Evolutionary conservation across 1,139 yeast genomes (phyloP), one percentile per base, ranked within the genome.

Genomic region (Pichia sorboxylosa): DNA sequence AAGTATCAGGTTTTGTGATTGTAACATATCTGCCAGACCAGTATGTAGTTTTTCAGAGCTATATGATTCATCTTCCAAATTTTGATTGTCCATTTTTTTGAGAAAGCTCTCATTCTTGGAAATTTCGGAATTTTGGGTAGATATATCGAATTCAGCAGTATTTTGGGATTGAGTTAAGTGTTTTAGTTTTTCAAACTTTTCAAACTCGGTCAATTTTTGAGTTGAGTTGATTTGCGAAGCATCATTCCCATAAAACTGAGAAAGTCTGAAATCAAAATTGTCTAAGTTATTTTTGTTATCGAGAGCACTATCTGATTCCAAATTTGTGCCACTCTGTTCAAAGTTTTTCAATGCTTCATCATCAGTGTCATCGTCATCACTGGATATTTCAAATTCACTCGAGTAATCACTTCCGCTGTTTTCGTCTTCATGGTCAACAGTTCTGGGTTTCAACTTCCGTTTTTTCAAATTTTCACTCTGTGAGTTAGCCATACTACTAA

Each of bases 1-100:
- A 17, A 49, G 52, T 6, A 49, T 32, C 27, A 49, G 41, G 28
- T 48, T 48, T 30, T 51, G 56, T 17, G 52, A 47, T 30, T 45
- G 50, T 7, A 51, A 30, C 5, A 49, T 28, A 16, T 34, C 34
- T 26, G 37, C 18, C 19, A 7, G 11, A 11, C 8, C 22, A 8
- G 8, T 11, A 19, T 8, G 10, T 8, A 19, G 8, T n/a, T n/a
- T n/a, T n/a, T n/a, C n/a, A 8, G 22, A 19, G 8, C 11, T 19
- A 8, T 19, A 8, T 8, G 8, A 8, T 19, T 8, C 11, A 19
- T 19, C 22, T 8, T 19, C 22, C 8, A 8, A 8, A 19, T 19
- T 11, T 8, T 11, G 8, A 19, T 19, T 19, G 10, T 27, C 25
- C 3, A 3, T 17, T 9, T 14, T 30, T n/a, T 17, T 29, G 8